Evolutionary conservation across 305 asterid species (phyloP), one percentile per base, ranked within the genome.

Genomic region (Fraxinus albicans): DNA sequence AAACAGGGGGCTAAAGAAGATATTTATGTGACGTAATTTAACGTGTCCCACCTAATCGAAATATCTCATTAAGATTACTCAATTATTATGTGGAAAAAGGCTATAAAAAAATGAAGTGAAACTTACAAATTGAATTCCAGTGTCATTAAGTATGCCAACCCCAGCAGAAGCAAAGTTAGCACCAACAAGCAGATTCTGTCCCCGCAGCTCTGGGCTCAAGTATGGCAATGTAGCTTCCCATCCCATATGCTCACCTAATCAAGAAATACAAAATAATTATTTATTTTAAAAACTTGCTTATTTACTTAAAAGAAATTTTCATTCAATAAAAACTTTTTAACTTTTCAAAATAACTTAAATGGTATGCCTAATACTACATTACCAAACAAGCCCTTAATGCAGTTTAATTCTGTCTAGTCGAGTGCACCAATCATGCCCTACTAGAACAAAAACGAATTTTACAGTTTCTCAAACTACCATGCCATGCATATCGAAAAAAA

Each of bases 141-240:
- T 85, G 77, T 85, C 88, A 79, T 85, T 85, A 2, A 85, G 88
- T 69, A 85, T 85, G 55, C 88, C 88, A 79, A 85, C 88, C 2
- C 88, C 88, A 8, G 88, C 88, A 65, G 88, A 85, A 23, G 88
- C 88, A 75, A 85, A 85, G 74, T 85, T 85, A 47, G 85, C 88
- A 4, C 88, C 88, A 36, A 72, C 84, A n/a, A 85, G 81, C n/a
- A 85, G 79, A 35, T 8, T 29, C n/a, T 82, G 21, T 12, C 85
- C 88, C 2, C 1, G 82, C 1, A 79, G 76, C 29, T 8, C 9
- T n/a, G 88, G 88, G 21, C 88, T 85, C 80, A 85, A 76, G 36
- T 85, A 85, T 42, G 88, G 88, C 77, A 58, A 8, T 25, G 75
- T 65, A n/a, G 78, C 33, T 50, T 76, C 76, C 81, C 38, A n/a